These are phyloP conservation scores for Ilex paraguariensis DNA, from an alignment of 305 asterid species.

Conservation along the genomic window DNA sequence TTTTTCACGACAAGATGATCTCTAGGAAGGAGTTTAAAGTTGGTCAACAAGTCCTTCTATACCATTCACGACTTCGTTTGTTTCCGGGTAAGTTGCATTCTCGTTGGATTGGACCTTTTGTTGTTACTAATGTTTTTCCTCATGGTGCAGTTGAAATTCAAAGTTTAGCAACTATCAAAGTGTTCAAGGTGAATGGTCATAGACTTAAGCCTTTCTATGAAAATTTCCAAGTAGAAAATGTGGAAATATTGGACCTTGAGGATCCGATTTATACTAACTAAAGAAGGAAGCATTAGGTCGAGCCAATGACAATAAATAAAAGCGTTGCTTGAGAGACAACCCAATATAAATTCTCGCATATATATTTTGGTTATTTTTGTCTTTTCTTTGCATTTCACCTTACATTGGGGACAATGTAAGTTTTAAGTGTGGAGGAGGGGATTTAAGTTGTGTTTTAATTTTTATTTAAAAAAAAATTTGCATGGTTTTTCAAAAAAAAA, in stretches of 20 bases:
- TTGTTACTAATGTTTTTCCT: background rate
- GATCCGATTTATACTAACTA: slow-evolving; percentile 1
- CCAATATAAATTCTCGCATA: background rate
- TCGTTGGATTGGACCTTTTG: slow-evolving; percentile 2
- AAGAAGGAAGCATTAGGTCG: slow-evolving; percentile 2
- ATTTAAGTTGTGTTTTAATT: too few relatives aligned
- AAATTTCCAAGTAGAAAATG: background rate
- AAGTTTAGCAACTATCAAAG: background rate
- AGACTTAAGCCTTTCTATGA: slow-evolving; percentile 1
- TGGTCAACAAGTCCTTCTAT: too few relatives aligned
- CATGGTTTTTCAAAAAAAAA: too few relatives aligned
- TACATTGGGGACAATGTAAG: slow-evolving; percentile 5
- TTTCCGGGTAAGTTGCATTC: background rate
- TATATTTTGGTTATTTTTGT: background rate
- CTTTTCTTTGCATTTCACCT: slow-evolving; percentile 2
- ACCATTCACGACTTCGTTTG: too few relatives aligned
- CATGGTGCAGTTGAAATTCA: background rate
- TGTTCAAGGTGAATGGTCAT: background rate
- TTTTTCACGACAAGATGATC: too few relatives aligned
- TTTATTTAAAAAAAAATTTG: too few relatives aligned
- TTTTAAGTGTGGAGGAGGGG: slow-evolving; percentile 2
- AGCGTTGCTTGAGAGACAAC: background rate
- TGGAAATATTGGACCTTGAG: background rate
- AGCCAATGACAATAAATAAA: slow-evolving; percentile 2
- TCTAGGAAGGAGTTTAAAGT: too few relatives aligned